A percentile compares a stretch with the other conserved stretches of the same genome.
These are phyloP conservation scores for Suhomyces panamericanus DNA, from an alignment of 1,139 yeast species.

Conservation along the genomic window DNA sequence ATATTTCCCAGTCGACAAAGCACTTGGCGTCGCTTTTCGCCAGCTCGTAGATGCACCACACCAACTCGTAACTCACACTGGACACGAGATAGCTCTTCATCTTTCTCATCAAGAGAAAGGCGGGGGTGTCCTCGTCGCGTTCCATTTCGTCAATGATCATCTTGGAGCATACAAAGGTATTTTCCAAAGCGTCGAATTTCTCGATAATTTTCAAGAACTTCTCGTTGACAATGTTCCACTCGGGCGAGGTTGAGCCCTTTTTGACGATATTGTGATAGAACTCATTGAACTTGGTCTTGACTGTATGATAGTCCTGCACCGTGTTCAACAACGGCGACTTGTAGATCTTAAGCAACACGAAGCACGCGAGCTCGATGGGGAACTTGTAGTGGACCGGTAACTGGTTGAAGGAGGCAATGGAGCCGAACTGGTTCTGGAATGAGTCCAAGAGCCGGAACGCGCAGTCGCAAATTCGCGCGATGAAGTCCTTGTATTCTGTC, in stretches of 20 bases:
- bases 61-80: slow-evolving; percentile 42
- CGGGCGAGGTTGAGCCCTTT: slow-evolving; percentile 10
- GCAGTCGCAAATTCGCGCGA: slow-evolving; percentile 33
- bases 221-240: slow-evolving; percentile 29
- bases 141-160: slow-evolving; percentile 5
- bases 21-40: slow-evolving; percentile 15
- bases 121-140: slow-evolving; percentile 9
- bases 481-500: slow-evolving; percentile 30
- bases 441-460: slow-evolving; percentile 32
- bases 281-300: slow-evolving; percentile 32
- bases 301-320: slow-evolving; percentile 31
- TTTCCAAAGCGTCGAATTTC: slow-evolving; percentile 29
- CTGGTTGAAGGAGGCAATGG: slow-evolving; percentile 29
- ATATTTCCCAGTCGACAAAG: slow-evolving; percentile 29
- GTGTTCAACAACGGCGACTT: slow-evolving; percentile 39
- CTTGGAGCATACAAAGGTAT: slow-evolving; percentile 12
- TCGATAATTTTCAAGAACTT: slow-evolving; percentile 33
- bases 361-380: slow-evolving; percentile 37
- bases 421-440: slow-evolving; percentile 25
- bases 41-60: slow-evolving; percentile 40
- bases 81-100: slow-evolving; percentile 43
- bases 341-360: slow-evolving; percentile 36
- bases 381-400: slow-evolving; percentile 45
- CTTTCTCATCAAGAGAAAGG: slow-evolving; percentile 35
- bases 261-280: slow-evolving; percentile 21